Conservation (phyloP, 148 eudicot species). For the Vaccinium macrocarpon region DNA sequence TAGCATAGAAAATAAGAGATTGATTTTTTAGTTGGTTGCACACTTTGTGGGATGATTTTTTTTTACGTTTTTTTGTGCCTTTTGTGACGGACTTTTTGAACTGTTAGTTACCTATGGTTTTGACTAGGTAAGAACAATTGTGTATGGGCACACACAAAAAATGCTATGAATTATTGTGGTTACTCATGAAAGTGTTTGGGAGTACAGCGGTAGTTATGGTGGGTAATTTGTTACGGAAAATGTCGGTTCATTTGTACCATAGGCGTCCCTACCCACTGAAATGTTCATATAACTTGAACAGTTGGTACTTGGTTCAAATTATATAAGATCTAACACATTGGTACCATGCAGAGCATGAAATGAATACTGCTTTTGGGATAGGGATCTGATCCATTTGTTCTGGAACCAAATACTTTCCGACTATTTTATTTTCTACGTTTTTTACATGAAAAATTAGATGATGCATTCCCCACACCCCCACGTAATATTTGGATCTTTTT, state of each 20-base stretch:
- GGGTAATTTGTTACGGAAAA: neutral
- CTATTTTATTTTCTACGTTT: too few species aligned
- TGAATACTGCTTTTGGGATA: neutral
- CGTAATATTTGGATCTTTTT: neutral
- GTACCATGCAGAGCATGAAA: neutral
- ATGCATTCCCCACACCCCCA: neutral
- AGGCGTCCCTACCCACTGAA: neutral
- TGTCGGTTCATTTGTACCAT: neutral
- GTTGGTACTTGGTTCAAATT: neutral
- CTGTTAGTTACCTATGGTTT: neutral
- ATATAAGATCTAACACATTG: neutral
- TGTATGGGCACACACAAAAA: neutral
- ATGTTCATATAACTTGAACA: neutral
- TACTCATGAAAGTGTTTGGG: too few species aligned
- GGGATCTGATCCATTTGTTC: too few species aligned
- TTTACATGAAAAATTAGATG: neutral
- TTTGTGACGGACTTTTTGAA: neutral
- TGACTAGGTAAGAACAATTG: neutral
- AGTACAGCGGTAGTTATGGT: neutral
- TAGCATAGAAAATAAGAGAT: neutral
- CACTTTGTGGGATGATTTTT: neutral
- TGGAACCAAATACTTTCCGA: too few species aligned
- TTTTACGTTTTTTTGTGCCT: neutral
- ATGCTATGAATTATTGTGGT: neutral
- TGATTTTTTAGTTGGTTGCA: neutral